Conservation (phyloP, 2,329 filamentous ascomycete species). For the Emmonsia crescens region DNA sequence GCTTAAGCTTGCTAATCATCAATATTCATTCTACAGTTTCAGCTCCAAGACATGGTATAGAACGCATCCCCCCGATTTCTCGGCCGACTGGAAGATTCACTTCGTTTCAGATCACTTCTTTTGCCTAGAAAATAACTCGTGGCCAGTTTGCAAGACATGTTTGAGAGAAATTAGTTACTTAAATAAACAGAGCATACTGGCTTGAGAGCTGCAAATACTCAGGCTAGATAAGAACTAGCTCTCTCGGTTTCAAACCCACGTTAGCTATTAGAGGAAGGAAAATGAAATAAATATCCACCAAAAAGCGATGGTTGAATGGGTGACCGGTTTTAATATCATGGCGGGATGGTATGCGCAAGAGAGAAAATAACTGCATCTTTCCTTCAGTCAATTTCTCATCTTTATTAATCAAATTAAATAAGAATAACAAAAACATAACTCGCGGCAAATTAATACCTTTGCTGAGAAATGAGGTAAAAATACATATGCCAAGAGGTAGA, state of each 20-base stretch:
- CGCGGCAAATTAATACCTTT: neutral
- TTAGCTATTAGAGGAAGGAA: neutral
- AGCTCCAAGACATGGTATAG: neutral
- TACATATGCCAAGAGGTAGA: neutral
- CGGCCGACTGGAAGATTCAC: too few relatives aligned
- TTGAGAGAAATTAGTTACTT: neutral
- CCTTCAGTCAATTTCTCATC: too few relatives aligned
- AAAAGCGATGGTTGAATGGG: too few relatives aligned
- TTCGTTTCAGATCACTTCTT: too few relatives aligned
- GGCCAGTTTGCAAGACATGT: neutral
- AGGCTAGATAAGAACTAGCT: neutral
- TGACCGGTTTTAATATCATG: too few relatives aligned
- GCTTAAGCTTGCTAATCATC: neutral
- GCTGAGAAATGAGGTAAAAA: neutral
- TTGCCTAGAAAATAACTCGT: neutral
- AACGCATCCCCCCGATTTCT: too few relatives aligned
- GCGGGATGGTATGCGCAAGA: too few relatives aligned
- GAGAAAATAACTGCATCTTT: too few relatives aligned
- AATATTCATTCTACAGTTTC: neutral
- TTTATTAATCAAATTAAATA: neutral
- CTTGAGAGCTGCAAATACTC: neutral
- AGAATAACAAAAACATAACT: neutral
- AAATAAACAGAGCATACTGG: neutral
- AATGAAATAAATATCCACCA: too few relatives aligned
- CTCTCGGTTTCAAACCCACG: too few relatives aligned